Evolutionary conservation across 331 rosid species (phyloP).

Genomic region (Spiraea crenata): DNA sequence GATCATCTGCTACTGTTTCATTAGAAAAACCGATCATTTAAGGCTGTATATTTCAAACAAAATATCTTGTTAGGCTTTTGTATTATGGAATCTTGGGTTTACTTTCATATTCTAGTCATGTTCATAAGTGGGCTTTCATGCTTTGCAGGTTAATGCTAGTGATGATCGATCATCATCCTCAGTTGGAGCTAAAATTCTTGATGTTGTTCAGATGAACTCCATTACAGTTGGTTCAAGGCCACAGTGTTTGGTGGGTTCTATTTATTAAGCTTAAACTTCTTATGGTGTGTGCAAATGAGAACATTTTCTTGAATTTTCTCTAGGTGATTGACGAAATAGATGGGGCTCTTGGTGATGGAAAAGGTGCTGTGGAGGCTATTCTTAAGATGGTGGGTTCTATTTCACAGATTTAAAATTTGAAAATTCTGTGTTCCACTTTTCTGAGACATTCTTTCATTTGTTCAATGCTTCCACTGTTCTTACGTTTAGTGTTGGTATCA

Average conservation of each 20-base stretch:
- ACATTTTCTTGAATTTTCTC: constrained; percentile 12
- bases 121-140: constrained; percentile 23
- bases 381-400: constrained; percentile 70
- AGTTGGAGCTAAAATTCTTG: constrained; percentile 82
- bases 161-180: constrained; percentile 87
- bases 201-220: constrained; percentile 83
- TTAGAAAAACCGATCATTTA: too few species aligned
- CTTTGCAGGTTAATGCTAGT: constrained; percentile 85
- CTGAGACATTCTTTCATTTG: constrained; percentile 4
- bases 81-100: too few species aligned
- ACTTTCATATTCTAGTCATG: not conserved
- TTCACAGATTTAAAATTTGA: constrained; percentile 4
- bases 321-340: constrained; percentile 97
- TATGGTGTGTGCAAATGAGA: not conserved
- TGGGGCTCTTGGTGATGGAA: constrained; percentile 93
- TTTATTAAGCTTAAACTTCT: not conserved
- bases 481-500: not conserved
- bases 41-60: not conserved
- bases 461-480: not conserved
- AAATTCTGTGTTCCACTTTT: constrained; percentile 17
- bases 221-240: constrained; percentile 66
- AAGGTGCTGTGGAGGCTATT: constrained; percentile 91
- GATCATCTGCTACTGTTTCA: too few species aligned
- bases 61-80: not conserved
- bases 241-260: constrained; percentile 74